phyloP scores from a whole-genome alignment of 768 basidiomycete genomes.

The Termitomyces heimii region DNA sequence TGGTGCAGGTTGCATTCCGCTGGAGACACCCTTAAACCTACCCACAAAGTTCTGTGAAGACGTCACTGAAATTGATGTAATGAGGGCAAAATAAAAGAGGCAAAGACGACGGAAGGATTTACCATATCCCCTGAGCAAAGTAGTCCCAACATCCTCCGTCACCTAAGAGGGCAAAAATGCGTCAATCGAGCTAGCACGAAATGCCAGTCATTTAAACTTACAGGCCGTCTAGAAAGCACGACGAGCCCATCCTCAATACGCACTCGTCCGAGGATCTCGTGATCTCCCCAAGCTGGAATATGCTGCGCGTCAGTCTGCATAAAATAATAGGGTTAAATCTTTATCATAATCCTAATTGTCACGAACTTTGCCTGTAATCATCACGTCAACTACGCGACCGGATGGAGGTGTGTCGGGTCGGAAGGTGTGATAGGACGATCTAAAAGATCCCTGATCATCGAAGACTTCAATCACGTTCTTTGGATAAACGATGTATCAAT shows the following conservation, averaged over 20 bases:
- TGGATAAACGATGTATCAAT: conserved; percentile 38
- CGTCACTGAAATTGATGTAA: conserved; percentile 27
- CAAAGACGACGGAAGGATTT: conserved; percentile 3
- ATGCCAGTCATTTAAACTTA: conserved; percentile 18
- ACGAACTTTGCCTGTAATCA: conserved; percentile 48
- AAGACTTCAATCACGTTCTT: conserved; percentile 43
- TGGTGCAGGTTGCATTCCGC: conserved; percentile 26
- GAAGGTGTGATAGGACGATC: conserved; percentile 32
- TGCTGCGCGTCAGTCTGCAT: conserved; percentile 41
- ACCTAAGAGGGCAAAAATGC: conserved; percentile 4
- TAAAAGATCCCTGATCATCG: conserved; percentile 29
- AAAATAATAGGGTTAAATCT: not conserved
- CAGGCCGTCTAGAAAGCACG: conserved; percentile 46
- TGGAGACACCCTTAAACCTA: conserved; percentile 31
- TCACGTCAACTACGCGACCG: conserved; percentile 34
- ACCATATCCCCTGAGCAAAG: conserved; percentile 47
- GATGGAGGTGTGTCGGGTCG: conserved; percentile 11
- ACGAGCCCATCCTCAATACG: conserved; percentile 56
- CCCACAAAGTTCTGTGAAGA: conserved; percentile 49
- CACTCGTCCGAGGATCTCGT: conserved; percentile 50
- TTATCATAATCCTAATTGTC: not conserved
- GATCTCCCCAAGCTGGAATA: conserved; percentile 51
- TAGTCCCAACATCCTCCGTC: conserved; percentile 25
- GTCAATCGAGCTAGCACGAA: not conserved
- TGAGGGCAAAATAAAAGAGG: not conserved